Conservation (phyloP, 805 yeast genomes). For the Kazachstania bromeliacearum region DNA sequence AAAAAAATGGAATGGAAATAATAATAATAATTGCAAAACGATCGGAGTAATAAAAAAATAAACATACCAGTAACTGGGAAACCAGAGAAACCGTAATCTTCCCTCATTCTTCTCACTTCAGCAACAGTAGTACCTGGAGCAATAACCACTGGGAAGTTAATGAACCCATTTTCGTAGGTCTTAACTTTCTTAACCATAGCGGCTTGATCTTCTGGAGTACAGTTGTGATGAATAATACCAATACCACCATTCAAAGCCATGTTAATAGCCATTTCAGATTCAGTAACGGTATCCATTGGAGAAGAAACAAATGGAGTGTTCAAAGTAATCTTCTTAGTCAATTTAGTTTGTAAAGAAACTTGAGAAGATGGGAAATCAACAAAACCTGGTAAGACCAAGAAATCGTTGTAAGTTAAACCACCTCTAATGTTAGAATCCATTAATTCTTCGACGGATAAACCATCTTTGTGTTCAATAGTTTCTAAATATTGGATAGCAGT, state of each 20-base stretch:
- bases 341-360: conserved; percentile 72
- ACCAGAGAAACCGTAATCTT: conserved; percentile 80
- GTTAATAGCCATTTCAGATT: conserved; percentile 92
- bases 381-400: conserved; percentile 90
- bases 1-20: conserved; percentile 2
- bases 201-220: conserved; percentile 94
- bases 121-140: conserved; percentile 69
- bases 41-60: conserved; percentile 7
- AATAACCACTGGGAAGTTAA: conserved; percentile 85
- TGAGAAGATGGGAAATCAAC: conserved; percentile 74
- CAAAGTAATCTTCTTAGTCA: conserved; percentile 85
- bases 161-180: conserved; percentile 95
- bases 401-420: conserved; percentile 96
- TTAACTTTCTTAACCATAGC: conserved; percentile 96
- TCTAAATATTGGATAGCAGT: conserved; percentile 62
- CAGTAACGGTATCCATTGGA: conserved; percentile 99
- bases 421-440: conserved; percentile 89
- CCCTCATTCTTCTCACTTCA: conserved; percentile 65
- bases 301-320: conserved; percentile 94
- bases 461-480: conserved; percentile 66
- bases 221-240: conserved; percentile 97
- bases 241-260: conserved; percentile 98
- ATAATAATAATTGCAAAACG: conserved; percentile 5
- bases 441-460: conserved; percentile 70
- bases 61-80: conserved; percentile 99